phyloP scores from a whole-genome alignment of 208 protist genomes.

The Crithidia bombi region DNA sequence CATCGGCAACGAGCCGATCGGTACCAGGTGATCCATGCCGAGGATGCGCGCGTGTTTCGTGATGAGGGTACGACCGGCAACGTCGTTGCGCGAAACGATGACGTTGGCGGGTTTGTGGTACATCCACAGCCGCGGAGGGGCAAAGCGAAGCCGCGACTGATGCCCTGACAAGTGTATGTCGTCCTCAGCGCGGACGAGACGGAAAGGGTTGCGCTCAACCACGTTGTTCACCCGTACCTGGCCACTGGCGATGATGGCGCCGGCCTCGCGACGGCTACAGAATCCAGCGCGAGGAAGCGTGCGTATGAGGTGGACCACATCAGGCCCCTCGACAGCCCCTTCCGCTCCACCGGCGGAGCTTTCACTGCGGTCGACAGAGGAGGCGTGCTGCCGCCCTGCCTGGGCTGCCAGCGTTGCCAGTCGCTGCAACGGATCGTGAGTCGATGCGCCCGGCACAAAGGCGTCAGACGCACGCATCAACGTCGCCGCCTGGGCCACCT shows the following conservation, averaged over 20 bases:
- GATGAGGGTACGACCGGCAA: slow-evolving; percentile 73
- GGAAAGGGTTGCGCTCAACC: slow-evolving; percentile 86
- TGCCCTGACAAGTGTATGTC: slow-evolving; percentile 80
- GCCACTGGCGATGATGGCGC: slow-evolving; percentile 72
- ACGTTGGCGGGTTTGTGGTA: slow-evolving; percentile 91
- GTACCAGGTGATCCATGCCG: slow-evolving; percentile 88
- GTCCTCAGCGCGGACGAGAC: slow-evolving; percentile 71
- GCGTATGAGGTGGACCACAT: slow-evolving; percentile 71
- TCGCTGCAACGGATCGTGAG: slow-evolving; percentile 28
- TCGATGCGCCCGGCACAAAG: slow-evolving; percentile 32
- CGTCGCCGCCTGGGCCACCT: slow-evolving; percentile 15
- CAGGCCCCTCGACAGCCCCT: slow-evolving; percentile 14
- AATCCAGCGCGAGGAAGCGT: slow-evolving; percentile 79
- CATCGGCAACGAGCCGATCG: slow-evolving; percentile 87
- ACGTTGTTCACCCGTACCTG: slow-evolving; percentile 88
- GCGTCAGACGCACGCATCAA: slow-evolving; percentile 14
- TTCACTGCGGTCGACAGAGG: background rate
- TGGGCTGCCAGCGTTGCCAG: slow-evolving; percentile 17
- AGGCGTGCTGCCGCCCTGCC: slow-evolving; percentile 4
- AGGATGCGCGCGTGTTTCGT: slow-evolving; percentile 83
- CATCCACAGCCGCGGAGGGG: slow-evolving; percentile 86
- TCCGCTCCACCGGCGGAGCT: background rate
- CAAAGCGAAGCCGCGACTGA: slow-evolving; percentile 72
- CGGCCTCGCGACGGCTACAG: slow-evolving; percentile 82
- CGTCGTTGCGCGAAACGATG: slow-evolving; percentile 82